Conservation (phyloP, 768 basidiomycete genomes). For the Russula ochroleuca region DNA sequence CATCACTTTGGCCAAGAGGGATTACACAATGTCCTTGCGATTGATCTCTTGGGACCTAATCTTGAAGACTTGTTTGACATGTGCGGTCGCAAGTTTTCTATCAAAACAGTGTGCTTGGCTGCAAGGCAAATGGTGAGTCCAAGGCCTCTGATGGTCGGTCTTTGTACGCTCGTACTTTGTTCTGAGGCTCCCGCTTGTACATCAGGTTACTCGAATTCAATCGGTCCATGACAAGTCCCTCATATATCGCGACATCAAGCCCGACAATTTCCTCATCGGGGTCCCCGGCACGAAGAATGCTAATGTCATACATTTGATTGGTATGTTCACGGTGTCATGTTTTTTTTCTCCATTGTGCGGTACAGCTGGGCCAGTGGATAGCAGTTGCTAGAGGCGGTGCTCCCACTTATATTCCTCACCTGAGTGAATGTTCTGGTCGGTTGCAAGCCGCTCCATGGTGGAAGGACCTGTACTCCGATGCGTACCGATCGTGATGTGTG, state of each 20-base stretch:
- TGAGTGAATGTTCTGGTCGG: neutral
- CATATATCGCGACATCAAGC: conserved; percentile 98
- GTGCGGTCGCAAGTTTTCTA: conserved; percentile 95
- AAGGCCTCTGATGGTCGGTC: conserved; percentile 12
- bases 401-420: neutral
- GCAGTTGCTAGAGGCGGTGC: neutral
- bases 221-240: conserved; percentile 97
- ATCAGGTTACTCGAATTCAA: conserved; percentile 90
- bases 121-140: conserved; percentile 94
- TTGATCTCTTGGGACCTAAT: conserved; percentile 95
- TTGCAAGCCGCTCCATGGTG: neutral
- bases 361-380: neutral
- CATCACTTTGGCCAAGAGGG: conserved; percentile 99
- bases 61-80: conserved; percentile 98
- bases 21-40: conserved; percentile 91
- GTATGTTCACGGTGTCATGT: conserved; percentile 43
- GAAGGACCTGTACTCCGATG: neutral
- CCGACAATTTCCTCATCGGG: conserved; percentile 98
- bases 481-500: conserved; percentile 2
- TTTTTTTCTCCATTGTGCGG: neutral
- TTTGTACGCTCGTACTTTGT: conserved; percentile 7
- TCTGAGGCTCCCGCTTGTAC: conserved; percentile 17
- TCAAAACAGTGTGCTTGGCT: conserved; percentile 99
- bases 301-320: conserved; percentile 82
- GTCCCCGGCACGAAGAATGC: conserved; percentile 88